Evolutionary conservation across 2,329 filamentous ascomycete species (phyloP).

Genomic region (Exophiala sp.): DNA sequence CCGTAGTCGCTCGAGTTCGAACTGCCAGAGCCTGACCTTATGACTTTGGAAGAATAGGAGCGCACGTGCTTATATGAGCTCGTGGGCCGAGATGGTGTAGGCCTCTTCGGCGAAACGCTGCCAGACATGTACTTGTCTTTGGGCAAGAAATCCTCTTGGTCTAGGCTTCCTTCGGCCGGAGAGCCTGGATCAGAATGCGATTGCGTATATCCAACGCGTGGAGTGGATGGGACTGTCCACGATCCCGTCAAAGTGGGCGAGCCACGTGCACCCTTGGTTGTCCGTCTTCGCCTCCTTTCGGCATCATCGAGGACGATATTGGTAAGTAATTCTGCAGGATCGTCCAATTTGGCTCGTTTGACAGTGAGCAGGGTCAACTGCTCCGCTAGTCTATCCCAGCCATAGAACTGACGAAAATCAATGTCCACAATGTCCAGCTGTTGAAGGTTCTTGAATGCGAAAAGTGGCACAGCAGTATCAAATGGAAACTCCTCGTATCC

Average conservation of each 20-base stretch:
- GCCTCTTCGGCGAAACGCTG: slow-evolving; percentile 78
- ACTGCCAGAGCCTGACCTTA: slow-evolving; percentile 85
- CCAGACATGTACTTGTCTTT: slow-evolving; percentile 33
- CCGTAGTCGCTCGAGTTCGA: slow-evolving; percentile 73
- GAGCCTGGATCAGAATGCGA: slow-evolving; percentile 68
- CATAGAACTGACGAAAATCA: slow-evolving; percentile 94
- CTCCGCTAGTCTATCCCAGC: slow-evolving; percentile 91
- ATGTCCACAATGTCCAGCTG: slow-evolving; percentile 91
- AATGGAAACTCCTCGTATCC: slow-evolving; percentile 98
- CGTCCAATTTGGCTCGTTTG: slow-evolving; percentile 81
- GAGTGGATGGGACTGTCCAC: slow-evolving; percentile 58
- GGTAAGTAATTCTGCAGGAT: slow-evolving; percentile 83
- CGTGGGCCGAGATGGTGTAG: slow-evolving; percentile 69
- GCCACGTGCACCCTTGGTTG: slow-evolving; percentile 68
- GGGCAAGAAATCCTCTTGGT: slow-evolving; percentile 29
- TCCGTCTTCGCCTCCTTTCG: slow-evolving; percentile 83
- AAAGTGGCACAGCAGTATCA: slow-evolving; percentile 92
- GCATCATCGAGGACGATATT: slow-evolving; percentile 95
- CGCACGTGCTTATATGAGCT: slow-evolving; percentile 63
- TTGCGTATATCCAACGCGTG: slow-evolving; percentile 63
- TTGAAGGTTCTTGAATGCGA: slow-evolving; percentile 95
- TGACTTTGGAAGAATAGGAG: slow-evolving; percentile 67
- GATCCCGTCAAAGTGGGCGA: slow-evolving; percentile 65
- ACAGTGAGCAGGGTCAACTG: slow-evolving; percentile 85
- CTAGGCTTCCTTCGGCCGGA: slow-evolving; percentile 44